Evolutionary conservation across 2,329 filamentous ascomycete species (phyloP).

Genomic region (Trichoderma guizhouense): DNA sequence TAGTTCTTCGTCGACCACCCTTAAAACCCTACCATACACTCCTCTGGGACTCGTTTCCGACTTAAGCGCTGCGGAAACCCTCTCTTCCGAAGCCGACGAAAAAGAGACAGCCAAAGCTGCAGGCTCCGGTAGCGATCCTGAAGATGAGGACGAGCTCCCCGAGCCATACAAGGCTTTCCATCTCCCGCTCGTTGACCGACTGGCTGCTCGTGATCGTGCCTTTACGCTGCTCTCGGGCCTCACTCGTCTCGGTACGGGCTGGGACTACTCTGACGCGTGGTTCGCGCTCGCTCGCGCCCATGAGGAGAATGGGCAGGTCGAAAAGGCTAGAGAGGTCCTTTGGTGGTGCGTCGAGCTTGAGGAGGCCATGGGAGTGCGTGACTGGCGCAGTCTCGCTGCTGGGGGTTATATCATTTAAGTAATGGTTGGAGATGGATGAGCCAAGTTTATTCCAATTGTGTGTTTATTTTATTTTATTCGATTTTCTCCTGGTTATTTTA

Average conservation of each 20-base stretch:
- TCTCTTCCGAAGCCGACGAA: constrained; percentile 17
- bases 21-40: constrained; percentile 37
- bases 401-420: constrained; percentile 58
- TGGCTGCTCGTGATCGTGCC: constrained; percentile 87
- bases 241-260: constrained; percentile 80
- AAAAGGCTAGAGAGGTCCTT: constrained; percentile 86
- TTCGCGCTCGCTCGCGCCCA: constrained; percentile 81
- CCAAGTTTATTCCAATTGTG: background rate
- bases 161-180: constrained; percentile 56
- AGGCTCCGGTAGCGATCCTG: constrained; percentile 15
- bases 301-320: constrained; percentile 78
- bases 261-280: constrained; percentile 94
- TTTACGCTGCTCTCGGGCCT: constrained; percentile 77
- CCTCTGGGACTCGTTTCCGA: constrained; percentile 46
- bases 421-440: background rate
- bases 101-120: constrained; percentile 18
- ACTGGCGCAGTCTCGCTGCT: constrained; percentile 69
- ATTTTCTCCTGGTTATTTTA: background rate
- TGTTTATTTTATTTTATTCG: background rate
- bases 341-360: constrained; percentile 99
- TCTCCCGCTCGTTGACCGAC: constrained; percentile 70
- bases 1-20: constrained; percentile 2
- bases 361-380: constrained; percentile 73
- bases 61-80: constrained; percentile 23
- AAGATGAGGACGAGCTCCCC: constrained; percentile 42